phyloP scores from a whole-genome alignment of 345 rosid genomes.

The Brassica cretica region DNA sequence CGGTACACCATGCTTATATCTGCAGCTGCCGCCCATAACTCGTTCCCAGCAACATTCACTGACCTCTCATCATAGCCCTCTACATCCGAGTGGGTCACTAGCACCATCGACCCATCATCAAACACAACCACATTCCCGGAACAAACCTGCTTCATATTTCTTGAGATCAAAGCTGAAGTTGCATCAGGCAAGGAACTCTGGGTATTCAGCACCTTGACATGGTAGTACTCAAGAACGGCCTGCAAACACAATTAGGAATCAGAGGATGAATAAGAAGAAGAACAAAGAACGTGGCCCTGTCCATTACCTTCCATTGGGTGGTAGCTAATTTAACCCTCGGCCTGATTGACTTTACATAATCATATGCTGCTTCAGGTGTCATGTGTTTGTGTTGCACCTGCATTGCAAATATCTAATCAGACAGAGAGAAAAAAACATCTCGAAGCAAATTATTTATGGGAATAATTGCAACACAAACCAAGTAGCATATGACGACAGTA shows the following conservation, averaged over 20 bases:
- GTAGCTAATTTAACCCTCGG: constrained; percentile 90
- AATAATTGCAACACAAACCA: constrained; percentile 51
- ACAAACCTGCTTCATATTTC: constrained; percentile 35
- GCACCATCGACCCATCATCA: constrained; percentile 79
- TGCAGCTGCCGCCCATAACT: constrained; percentile 41
- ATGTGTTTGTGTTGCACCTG: constrained; percentile 81
- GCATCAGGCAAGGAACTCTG: constrained; percentile 26
- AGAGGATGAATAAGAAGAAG: background rate
- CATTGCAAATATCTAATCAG: constrained; percentile 17
- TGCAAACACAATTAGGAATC: constrained; percentile 34
- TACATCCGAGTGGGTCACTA: constrained; percentile 79
- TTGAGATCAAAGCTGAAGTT: constrained; percentile 35
- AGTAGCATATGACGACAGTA: constrained; percentile 84
- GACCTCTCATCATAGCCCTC: constrained; percentile 61
- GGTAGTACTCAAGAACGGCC: constrained; percentile 88
- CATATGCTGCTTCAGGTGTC: constrained; percentile 87
- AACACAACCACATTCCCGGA: constrained; percentile 54
- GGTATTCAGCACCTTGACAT: constrained; percentile 45
- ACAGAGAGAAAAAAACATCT: background rate
- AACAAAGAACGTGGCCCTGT: background rate
- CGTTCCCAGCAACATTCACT: constrained; percentile 23
- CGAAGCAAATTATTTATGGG: background rate
- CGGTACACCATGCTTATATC: constrained; percentile 65
- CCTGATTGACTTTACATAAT: constrained; percentile 72
- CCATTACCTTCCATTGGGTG: constrained; percentile 83